A percentile compares a stretch with the other conserved stretches of the same genome.
Evolutionary conservation across 495 filamentous ascomycete species (phyloP).

Genomic region (Talaromyces stipitatus): DNA sequence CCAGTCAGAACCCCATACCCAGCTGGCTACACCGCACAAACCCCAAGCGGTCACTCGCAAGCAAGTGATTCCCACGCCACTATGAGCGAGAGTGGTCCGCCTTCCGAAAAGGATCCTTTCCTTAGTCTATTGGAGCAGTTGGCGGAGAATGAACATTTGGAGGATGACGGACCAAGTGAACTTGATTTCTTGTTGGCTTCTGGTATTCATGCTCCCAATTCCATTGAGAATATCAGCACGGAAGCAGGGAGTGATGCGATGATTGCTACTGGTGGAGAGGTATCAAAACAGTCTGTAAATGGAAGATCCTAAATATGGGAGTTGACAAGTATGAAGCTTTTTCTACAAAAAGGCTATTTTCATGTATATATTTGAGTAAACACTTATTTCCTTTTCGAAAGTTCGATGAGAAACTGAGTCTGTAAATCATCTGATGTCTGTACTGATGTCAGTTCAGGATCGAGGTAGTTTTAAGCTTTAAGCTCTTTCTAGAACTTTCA

Average conservation of each 20-base stretch:
- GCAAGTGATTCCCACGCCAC: constrained; percentile 24
- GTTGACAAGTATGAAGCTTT: neutral
- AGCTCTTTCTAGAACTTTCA: constrained; percentile 5
- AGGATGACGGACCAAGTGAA: constrained; percentile 53
- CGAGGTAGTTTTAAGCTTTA: constrained; percentile 1
- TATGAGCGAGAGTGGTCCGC: constrained; percentile 11
- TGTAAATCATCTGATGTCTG: too few relatives aligned
- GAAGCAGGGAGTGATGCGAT: neutral
- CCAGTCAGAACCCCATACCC: neutral
- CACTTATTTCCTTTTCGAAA: neutral
- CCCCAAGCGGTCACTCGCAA: constrained; percentile 32
- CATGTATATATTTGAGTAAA: neutral
- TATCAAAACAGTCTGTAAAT: neutral
- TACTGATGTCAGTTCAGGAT: neutral
- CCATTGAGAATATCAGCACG: neutral
- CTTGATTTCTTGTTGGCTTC: constrained; percentile 61
- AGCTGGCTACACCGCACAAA: constrained; percentile 16
- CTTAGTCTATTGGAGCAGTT: constrained; percentile 71
- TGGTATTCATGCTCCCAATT: constrained; percentile 12
- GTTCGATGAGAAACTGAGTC: too few relatives aligned
- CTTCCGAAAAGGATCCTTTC: constrained; percentile 70
- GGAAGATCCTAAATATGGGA: neutral
- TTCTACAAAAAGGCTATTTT: neutral
- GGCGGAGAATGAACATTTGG: constrained; percentile 58
- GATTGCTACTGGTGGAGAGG: neutral